Base-by-base conservation (phyloP, 345 rosid species). In the Eucalyptus regnans region DNA sequence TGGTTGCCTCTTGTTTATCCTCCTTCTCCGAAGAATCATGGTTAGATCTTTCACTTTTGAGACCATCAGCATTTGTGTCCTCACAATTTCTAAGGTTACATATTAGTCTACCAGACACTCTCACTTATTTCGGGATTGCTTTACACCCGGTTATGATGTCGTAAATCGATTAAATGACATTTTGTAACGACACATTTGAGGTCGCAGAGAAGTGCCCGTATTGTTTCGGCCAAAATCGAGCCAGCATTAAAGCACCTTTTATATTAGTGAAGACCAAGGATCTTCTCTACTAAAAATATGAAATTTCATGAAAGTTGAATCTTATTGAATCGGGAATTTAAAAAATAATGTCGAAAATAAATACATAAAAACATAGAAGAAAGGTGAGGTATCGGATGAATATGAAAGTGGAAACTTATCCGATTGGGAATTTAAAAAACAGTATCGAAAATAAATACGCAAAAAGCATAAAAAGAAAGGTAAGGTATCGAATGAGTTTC, bases 271-370 rank as follows among this genome's bases (percentile, higher is more conserved):
- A 56, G 12, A 12, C 62, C 12, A 9, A 56, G 11, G 23, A 4
- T 54, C 27, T 56, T 56, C 9, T 56, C 62, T 56, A 12, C 62
- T 56, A 56, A 56, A 9, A 56, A 22, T 20, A 4, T 56, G 27
- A 56, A 56, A 22, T 56, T 56, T 56, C 62, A 23, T 20, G 12
- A 56, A 56, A 22, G 62, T 56, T 29, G 62, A 20, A 56, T 1
- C 6, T 56, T 22, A 56, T 2, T 22, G 5, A 0, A 23, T 23
- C 3, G 27, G 6, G 62, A 56, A 56, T 56, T 22, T 56, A 3
- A 56, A 23, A 56, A 56, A 56, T 56, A 23, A 23, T 56, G 62
- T 56, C 12, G 60, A 56, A 56, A 22, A 0, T 56, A 56, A 56
- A 56, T 56, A 9, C 62, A 27, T 23, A 23, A 56, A 52, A 56